A percentile compares a stretch with the other conserved stretches of the same genome.
phyloP scores from a whole-genome alignment of 305 asterid genomes.

The Fraxinus latifolia region DNA sequence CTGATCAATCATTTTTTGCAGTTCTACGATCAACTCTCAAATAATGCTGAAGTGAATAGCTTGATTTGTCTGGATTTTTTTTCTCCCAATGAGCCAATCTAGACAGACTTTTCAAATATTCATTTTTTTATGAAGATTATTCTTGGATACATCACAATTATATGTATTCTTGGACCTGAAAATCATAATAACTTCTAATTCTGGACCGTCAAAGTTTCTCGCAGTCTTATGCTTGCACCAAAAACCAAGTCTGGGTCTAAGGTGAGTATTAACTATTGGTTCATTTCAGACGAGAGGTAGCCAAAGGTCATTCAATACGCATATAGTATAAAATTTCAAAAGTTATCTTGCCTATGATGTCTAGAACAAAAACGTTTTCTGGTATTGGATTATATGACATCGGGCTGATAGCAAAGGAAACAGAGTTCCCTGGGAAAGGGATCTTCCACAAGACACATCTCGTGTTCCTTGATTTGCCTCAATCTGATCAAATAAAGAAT shows the following conservation, averaged over 20 bases:
- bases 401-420: not conserved
- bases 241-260: not conserved
- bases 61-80: not conserved
- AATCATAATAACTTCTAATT: not conserved
- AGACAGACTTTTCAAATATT: not conserved
- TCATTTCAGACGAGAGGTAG: not conserved
- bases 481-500: not conserved
- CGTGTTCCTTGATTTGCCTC: not conserved
- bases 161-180: not conserved
- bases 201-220: not conserved
- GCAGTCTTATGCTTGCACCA: not conserved
- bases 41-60: not conserved
- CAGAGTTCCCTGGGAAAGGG: not conserved
- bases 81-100: not conserved
- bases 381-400: not conserved
- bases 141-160: not conserved
- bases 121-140: not conserved
- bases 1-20: not conserved
- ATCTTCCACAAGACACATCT: not conserved
- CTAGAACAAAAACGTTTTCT: not conserved
- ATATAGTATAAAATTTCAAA: not conserved
- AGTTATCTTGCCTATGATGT: not conserved
- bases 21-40: not conserved
- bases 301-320: not conserved
- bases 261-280: not conserved